Percentiles rank a stretch among this genome's conserved stretches.
Conservation (phyloP, 306 rosid species). For the Begonia fuchsioides region DNA sequence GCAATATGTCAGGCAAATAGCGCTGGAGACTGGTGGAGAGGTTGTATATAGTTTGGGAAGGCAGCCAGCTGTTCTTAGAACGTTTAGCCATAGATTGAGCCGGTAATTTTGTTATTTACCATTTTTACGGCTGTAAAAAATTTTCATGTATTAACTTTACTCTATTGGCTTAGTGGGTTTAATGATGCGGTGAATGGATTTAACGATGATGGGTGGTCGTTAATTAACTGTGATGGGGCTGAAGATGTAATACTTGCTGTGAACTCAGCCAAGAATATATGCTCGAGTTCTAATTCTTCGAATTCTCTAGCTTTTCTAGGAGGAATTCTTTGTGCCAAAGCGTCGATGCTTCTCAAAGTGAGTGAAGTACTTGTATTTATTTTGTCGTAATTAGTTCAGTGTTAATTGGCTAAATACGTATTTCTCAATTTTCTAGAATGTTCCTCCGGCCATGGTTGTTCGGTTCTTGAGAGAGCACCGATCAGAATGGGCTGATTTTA, state of each 20-base stretch:
- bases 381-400: no score
- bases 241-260: conserved; percentile 80
- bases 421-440: conserved; percentile 39
- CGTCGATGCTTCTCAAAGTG: conserved; percentile 96
- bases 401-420: background rate
- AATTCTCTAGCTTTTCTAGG: conserved; percentile 66
- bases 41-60: conserved; percentile 85
- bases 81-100: conserved; percentile 92
- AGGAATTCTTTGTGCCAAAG: conserved; percentile 92
- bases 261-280: conserved; percentile 64
- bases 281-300: conserved; percentile 44
- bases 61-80: conserved; percentile 91
- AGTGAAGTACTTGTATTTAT: background rate
- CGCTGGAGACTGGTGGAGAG: conserved; percentile 94
- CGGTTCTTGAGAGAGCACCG: conserved; percentile 95
- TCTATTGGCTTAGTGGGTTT: conserved; percentile 54
- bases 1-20: conserved; percentile 80
- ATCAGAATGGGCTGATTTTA: conserved; percentile 99
- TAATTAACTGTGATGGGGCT: conserved; percentile 66
- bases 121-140: background rate
- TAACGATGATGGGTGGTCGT: conserved; percentile 89
- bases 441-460: conserved; percentile 85
- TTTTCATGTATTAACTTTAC: background rate
- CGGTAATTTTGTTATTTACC: conserved; percentile 26
- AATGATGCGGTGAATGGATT: conserved; percentile 96